Evolutionary conservation across 2,329 filamentous ascomycete genomes (phyloP), one percentile per base, ranked within the genome.

Genomic region (Ilyonectria mors-panacis): DNA sequence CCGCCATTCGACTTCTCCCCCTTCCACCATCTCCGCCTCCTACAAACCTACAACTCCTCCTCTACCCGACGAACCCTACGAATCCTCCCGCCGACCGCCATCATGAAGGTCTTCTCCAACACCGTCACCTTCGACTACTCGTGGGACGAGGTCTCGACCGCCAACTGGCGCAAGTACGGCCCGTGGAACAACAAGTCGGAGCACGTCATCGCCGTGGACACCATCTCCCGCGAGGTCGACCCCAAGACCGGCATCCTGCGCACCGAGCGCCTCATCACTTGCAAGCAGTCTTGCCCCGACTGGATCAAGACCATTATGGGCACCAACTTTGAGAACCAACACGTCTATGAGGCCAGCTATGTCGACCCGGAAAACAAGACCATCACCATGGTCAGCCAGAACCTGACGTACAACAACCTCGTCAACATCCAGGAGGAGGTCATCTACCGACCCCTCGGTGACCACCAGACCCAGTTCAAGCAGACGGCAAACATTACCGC

Each of bases 141-240:
- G 51, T 99, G 96, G 96, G 94, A 97, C 78, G 95, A 98, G 82
- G 96, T 99, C 39, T 97, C 94, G 28, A 94, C 94, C 15, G 94
- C 93, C 80, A 99, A 99, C 88, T 99, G 96, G 96, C 92, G 91
- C 75, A 99, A 99, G 83, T 99, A 99, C 84, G 97, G 94, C 78
- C 95, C 95, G 21, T 98, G 96, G 95, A 99, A 99, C 85, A 93
- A 98, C 81, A 96, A 97, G 84, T 95, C 93, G n/a, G 94, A 94
- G 45, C 96, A 99, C 82, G 96, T 99, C 73, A 91, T 97, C 73
- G 95, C 94, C 73, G 96, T 98, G 77, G 96, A 99, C 84, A 98
- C 95, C 15, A 83, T 99, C 76, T 92, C 91, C 59, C 93, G 96
- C 51, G 73, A 74, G 56, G 85, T 90, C 80, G 87, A 90, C 75